phyloP scores from a whole-genome alignment of 306 rosid species.

The Senna siamea region DNA sequence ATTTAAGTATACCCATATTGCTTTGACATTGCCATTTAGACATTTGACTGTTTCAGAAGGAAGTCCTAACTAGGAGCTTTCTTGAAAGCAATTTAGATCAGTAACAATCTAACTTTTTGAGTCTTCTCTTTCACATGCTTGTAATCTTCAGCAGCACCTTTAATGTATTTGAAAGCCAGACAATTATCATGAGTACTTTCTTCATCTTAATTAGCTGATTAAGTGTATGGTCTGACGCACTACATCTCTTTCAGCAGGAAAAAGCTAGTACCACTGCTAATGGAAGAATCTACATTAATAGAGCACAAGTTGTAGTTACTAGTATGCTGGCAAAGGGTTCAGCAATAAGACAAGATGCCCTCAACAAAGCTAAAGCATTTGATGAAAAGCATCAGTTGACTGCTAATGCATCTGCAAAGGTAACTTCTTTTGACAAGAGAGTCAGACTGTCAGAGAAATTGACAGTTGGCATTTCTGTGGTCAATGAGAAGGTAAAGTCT shows the following conservation, averaged over 20 bases:
- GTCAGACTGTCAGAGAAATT: slow-evolving; percentile 82
- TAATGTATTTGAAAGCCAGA: background rate
- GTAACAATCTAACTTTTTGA: background rate
- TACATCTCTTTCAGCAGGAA: slow-evolving; percentile 50
- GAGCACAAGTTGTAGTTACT: slow-evolving; percentile 83
- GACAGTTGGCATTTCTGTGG: slow-evolving; percentile 77
- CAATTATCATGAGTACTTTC: background rate
- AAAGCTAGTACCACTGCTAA: slow-evolving; percentile 45
- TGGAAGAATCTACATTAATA: slow-evolving; percentile 71
- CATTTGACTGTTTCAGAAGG: slow-evolving; percentile 7
- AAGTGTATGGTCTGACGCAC: slow-evolving; percentile 21
- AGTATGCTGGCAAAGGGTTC: slow-evolving; percentile 80
- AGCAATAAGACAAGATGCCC: slow-evolving; percentile 83
- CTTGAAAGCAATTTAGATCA: background rate
- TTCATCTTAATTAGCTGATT: background rate
- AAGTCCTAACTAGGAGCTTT: background rate
- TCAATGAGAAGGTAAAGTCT: slow-evolving; percentile 88
- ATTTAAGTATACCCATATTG: slow-evolving; percentile 14
- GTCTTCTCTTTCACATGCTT: slow-evolving; percentile 18
- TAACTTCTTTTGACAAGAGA: slow-evolving; percentile 75
- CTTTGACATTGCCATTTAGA: background rate
- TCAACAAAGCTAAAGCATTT: slow-evolving; percentile 95
- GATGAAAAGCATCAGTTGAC: slow-evolving; percentile 87
- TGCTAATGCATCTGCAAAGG: slow-evolving; percentile 91
- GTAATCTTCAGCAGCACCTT: slow-evolving; percentile 21